A percentile compares a stretch with the other conserved stretches of the same genome.
Evolutionary conservation across 2,329 filamentous ascomycete genomes (phyloP).

Genomic region (Phyllosticta capitalensis): DNA sequence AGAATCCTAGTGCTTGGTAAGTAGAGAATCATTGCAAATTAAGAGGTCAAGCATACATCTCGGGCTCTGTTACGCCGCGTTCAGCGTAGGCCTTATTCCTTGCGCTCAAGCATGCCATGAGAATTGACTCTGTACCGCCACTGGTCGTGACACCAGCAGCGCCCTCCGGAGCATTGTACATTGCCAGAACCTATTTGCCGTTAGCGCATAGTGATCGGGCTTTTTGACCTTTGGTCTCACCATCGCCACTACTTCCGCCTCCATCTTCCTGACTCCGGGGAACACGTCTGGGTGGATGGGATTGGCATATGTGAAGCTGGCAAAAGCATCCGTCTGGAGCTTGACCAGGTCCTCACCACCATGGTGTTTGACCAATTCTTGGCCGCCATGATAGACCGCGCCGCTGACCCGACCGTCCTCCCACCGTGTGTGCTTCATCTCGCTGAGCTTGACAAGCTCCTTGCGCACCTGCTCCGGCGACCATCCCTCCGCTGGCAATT

Average conservation of each 20-base stretch:
- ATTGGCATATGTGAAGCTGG: conserved; percentile 88
- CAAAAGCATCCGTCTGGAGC: conserved; percentile 86
- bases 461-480: conserved; percentile 64
- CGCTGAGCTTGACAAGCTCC: conserved; percentile 69
- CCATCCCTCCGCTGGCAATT: conserved; percentile 77
- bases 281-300: conserved; percentile 98
- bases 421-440: conserved; percentile 92
- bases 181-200: conserved; percentile 46
- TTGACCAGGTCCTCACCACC: conserved; percentile 28
- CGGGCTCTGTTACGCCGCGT: conserved; percentile 79
- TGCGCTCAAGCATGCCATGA: conserved; percentile 88
- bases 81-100: conserved; percentile 82
- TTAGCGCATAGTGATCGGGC: background rate
- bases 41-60: conserved; percentile 57
- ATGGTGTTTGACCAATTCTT: conserved; percentile 49
- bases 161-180: conserved; percentile 84
- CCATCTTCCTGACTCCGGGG: conserved; percentile 97
- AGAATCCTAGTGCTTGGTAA: conserved; percentile 56
- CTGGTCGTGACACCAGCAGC: conserved; percentile 83
- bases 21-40: background rate
- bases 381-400: conserved; percentile 91
- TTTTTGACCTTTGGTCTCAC: conserved; percentile 37
- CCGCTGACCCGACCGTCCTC: conserved; percentile 92
- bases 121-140: conserved; percentile 90
- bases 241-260: conserved; percentile 96